phyloP scores from a whole-genome alignment of 2,329 filamentous ascomycete species.

The Rachicladosporium sp. region DNA sequence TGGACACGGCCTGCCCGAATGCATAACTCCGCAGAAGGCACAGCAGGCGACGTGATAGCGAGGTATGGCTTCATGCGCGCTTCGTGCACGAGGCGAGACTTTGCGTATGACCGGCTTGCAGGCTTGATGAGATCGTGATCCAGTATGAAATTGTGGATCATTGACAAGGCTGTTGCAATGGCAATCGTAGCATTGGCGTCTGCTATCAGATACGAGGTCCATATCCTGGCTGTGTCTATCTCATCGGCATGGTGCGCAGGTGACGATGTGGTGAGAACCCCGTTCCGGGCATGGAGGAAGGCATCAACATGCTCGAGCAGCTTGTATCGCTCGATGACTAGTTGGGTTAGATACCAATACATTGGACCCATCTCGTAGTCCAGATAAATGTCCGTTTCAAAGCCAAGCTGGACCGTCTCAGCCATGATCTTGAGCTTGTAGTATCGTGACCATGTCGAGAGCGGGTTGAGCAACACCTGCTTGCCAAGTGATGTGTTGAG shows the following conservation, averaged over 20 bases:
- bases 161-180: conserved; percentile 21
- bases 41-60: conserved; percentile 52
- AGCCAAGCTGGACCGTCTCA: conserved; percentile 78
- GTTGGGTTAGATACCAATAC: conserved; percentile 51
- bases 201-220: conserved; percentile 18
- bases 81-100: conserved; percentile 59
- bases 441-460: conserved; percentile 81
- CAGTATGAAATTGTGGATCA: conserved; percentile 54
- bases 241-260: conserved; percentile 6
- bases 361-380: conserved; percentile 73
- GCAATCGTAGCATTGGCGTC: conserved; percentile 17
- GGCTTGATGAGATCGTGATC: conserved; percentile 43
- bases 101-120: conserved; percentile 51
- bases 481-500: conserved; percentile 1
- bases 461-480: conserved; percentile 45
- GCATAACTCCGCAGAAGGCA: conserved; percentile 55
- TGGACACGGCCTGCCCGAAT: conserved; percentile 13
- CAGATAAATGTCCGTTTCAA: conserved; percentile 85
- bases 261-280: conserved; percentile 15
- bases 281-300: conserved; percentile 38
- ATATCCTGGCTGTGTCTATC: conserved; percentile 8
- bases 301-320: conserved; percentile 56
- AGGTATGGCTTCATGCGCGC: conserved; percentile 79
- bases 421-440: conserved; percentile 86
- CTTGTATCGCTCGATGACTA: conserved; percentile 6